Base-by-base conservation (phyloP, 2,329 filamentous ascomycete genomes). In the Amauroascus niger region DNA sequence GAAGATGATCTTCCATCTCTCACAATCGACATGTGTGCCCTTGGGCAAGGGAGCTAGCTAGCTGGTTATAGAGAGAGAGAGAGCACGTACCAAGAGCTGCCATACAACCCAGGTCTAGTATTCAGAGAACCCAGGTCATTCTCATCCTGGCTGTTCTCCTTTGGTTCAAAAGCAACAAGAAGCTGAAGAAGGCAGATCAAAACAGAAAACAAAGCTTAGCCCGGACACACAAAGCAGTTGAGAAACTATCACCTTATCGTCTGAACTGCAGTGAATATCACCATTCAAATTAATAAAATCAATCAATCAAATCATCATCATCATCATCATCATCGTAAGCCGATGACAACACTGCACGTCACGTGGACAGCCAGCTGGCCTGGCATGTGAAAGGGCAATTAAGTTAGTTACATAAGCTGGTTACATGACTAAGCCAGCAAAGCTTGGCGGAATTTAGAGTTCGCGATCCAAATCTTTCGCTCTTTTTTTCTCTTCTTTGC, bases 51-150 rank as follows among this genome's bases (percentile, higher is more conserved):
- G n/a, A n/a, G 46, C 46, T 39, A 46, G 52, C 20, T 35, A 46
- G 44, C 24, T 39, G 24, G 43, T 24, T n/a, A n/a, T n/a, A n/a
- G n/a, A n/a, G 52, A 45, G 26, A 28, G 22, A 24, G 18, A 30
- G n/a, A 16, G 24, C 41, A 28, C 63, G 57, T 71, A 74, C 72
- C 74, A 68, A 76, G 67, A 64, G 74, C 74, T 71, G 74, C 74
- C 74, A 76, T 76, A 64, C 71, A 76, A 71, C 59, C 49, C 32
- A 45, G 55, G 43, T 48, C 33, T 26, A 52, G 24, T 30, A 16
- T 47, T n/a, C 24, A 20, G 28, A 9, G 3, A n/a, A 16, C 41
- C 16, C 47, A 53, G 33, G 44, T 49, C n/a, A 33, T 41, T 44
- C 44, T 48, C 51, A 53, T 53, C 51, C 43, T 53, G 32, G 30